These are phyloP conservation scores for Eucalyptus urophylla DNA, from an alignment of 345 rosid genomes.

Conservation along the genomic window DNA sequence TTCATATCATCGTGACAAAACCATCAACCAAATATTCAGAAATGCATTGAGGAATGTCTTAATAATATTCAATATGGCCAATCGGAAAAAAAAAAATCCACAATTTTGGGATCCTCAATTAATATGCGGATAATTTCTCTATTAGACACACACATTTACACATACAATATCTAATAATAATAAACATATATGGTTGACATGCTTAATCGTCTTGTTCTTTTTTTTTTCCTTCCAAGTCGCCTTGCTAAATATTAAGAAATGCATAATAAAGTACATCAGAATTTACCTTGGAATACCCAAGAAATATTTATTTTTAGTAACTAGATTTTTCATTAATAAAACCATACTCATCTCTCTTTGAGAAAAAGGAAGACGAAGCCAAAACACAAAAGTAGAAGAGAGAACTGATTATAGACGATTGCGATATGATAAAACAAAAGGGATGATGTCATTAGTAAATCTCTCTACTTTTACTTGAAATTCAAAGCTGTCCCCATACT, in stretches of 20 bases:
- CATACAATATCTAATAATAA: background rate
- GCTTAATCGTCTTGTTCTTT: background rate
- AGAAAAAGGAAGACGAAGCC: background rate
- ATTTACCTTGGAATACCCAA: background rate
- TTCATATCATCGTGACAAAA: background rate
- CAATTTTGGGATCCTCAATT: background rate
- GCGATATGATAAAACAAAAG: background rate
- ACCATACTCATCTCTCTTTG: background rate
- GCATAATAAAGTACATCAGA: background rate
- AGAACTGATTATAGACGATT: background rate
- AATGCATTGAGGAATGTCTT: background rate
- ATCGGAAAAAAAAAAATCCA: background rate
- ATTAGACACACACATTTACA: background rate
- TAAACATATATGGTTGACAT: background rate
- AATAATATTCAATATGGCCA: background rate
- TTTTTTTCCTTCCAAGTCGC: background rate
- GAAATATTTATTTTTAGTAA: background rate
- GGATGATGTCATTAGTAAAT: background rate
- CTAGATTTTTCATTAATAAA: background rate
- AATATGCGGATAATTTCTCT: background rate
- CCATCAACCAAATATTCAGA: background rate
- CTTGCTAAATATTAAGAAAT: background rate
- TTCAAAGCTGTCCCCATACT: background rate
- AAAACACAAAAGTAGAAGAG: background rate
- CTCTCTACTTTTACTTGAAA: background rate